These are phyloP conservation scores for Anisogramma anomala DNA, from an alignment of 2,329 filamentous ascomycete species.

Conservation along the genomic window DNA sequence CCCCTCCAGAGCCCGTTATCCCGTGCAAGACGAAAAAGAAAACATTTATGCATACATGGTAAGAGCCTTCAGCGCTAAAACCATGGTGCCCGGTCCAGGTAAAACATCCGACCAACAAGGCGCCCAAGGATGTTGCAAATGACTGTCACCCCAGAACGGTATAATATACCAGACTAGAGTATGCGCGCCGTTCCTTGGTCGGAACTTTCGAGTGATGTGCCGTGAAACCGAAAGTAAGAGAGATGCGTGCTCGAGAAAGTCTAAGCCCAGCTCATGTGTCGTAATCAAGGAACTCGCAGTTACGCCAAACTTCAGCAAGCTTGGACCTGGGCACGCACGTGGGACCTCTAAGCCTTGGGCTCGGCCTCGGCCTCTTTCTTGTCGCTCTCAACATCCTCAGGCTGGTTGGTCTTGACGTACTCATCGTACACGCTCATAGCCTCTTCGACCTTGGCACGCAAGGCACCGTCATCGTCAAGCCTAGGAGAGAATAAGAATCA, in stretches of 20 bases:
- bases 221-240: slow-evolving; percentile 1
- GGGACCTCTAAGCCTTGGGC: slow-evolving; percentile 36
- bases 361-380: slow-evolving; percentile 42
- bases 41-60: slow-evolving; percentile 12
- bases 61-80: slow-evolving; percentile 10
- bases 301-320: slow-evolving; percentile 4
- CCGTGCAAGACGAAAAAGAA: slow-evolving; percentile 3
- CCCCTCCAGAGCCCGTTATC: slow-evolving; percentile 1
- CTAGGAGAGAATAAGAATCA: slow-evolving; percentile 34
- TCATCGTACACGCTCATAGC: slow-evolving; percentile 96
- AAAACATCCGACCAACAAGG: slow-evolving; percentile 1
- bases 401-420: slow-evolving; percentile 88
- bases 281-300: slow-evolving; percentile 4
- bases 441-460: slow-evolving; percentile 94
- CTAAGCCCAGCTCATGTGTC: slow-evolving; percentile 5
- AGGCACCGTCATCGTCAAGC: slow-evolving; percentile 77
- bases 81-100: slow-evolving; percentile 5
- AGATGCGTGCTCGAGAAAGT: slow-evolving; percentile 2
- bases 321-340: too few relatives aligned
- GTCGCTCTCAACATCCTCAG: slow-evolving; percentile 25
- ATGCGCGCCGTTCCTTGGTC: slow-evolving; percentile 5
- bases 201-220: slow-evolving; percentile 1
- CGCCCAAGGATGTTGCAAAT: slow-evolving; percentile 10
- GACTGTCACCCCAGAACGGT: slow-evolving; percentile 6
- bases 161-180: slow-evolving; percentile 11